Evolutionary conservation across 2,329 filamentous ascomycete genomes (phyloP), one percentile per base, ranked within the genome.

Genomic region (Aspergillus thermomutatus): DNA sequence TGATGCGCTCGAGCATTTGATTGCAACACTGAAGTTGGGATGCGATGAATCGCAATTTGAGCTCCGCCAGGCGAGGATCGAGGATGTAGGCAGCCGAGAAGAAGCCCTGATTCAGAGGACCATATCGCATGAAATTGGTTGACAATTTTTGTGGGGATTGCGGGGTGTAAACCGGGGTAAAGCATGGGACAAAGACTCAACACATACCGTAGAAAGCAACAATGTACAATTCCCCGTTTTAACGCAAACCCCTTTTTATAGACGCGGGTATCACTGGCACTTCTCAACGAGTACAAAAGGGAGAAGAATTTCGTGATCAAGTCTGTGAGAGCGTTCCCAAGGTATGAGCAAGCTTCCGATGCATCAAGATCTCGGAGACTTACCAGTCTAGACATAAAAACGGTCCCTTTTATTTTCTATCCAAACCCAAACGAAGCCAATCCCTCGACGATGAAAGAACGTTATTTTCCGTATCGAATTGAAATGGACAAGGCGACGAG

Each of bases 321-420:
- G 58, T 67, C 68, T 71, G 58, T 57, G 19, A 40, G 55, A 27
- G 50, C 46, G 52, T 48, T 27, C 55, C 43, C 47, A 23, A 46
- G 40, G 45, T 14, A 43, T 64, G 40, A 66, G 60, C 46, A 48
- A 57, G 27, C 28, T 49, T 46, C 41, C 52, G 46, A 23, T 37
- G 41, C 25, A 34, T 34, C 25, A 56, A 49, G 41, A 52, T 27
- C 14, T 37, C 48, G 45, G 28, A 53, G 21, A 71, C 71, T 71
- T 60, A 73, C 71, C 67, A 69, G 55, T 72, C 70, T 73, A 71
- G 57, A 27, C 23, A 52, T 49, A 57, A 54, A 59, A 64, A 56
- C 48, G 52, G 54, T 62, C 54, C 62, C 63, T 61, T 66, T 58
- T 56, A 61, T 62, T 58, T 52, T 72, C 64, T 70, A 69, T 64